These are phyloP conservation scores for Wickerhamomyces chambardii DNA, from an alignment of 805 yeast species.

Conservation along the genomic window DNA sequence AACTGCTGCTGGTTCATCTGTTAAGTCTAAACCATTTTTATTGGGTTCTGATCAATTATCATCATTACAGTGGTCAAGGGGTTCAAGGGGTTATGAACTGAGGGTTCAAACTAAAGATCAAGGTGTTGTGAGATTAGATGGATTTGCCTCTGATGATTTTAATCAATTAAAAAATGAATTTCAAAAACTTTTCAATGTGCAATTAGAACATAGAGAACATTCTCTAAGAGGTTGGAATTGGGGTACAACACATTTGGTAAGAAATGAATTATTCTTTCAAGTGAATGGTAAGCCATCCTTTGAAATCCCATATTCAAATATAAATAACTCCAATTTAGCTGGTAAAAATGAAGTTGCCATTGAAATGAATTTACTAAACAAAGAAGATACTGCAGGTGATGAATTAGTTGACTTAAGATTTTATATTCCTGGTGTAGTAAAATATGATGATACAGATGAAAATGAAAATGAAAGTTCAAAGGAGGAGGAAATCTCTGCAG, in stretches of 20 bases:
- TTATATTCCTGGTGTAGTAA: conserved; percentile 81
- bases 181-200: conserved; percentile 63
- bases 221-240: conserved; percentile 98
- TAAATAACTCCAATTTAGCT: conserved; percentile 80
- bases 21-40: conserved; percentile 65
- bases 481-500: conserved; percentile 53
- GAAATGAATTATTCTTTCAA: conserved; percentile 82
- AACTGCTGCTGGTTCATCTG: conserved; percentile 35
- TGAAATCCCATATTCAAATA: conserved; percentile 77
- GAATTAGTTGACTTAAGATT: conserved; percentile 93
- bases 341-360: conserved; percentile 92
- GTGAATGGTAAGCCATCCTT: conserved; percentile 85
- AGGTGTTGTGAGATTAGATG: conserved; percentile 85
- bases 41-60: conserved; percentile 82
- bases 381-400: conserved; percentile 72
- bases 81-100: conserved; percentile 85
- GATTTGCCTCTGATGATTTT: conserved; percentile 82
- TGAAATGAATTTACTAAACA: conserved; percentile 62
- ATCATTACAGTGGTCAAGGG: conserved; percentile 85
- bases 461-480: conserved; percentile 22
- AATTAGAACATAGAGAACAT: conserved; percentile 81
- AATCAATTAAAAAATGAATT: conserved; percentile 74
- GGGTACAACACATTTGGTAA: conserved; percentile 91
- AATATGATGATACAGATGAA: conserved; percentile 30
- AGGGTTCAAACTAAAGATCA: conserved; percentile 82